phyloP scores from a whole-genome alignment of 805 yeast genomes.

The Lachancea lanzarotensis region DNA sequence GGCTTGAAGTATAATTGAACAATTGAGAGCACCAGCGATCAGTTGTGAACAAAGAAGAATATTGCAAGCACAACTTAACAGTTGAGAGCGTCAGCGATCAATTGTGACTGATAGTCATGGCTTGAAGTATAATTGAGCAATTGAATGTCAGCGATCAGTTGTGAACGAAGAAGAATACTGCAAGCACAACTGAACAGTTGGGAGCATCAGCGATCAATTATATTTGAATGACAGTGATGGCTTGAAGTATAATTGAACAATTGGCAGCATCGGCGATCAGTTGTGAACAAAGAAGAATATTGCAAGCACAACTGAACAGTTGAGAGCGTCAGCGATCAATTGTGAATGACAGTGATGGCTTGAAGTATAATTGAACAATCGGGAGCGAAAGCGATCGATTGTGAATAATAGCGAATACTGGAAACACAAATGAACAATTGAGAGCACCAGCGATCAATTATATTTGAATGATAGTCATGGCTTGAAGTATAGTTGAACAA shows the following conservation, averaged over 20 bases:
- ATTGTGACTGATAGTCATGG: no score
- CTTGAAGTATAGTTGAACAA: no score
- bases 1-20: background rate
- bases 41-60: background rate
- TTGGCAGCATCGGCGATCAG: background rate
- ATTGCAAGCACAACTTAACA: no score
- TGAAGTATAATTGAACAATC: background rate
- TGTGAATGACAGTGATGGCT: no score
- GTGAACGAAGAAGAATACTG: no score
- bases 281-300: background rate
- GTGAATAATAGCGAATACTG: background rate
- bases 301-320: background rate
- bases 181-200: no score
- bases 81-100: no score
- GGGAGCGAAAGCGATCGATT: background rate
- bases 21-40: background rate
- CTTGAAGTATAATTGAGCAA: no score
- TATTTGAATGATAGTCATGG: background rate
- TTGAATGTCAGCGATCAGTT: no score
- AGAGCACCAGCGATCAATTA: background rate
- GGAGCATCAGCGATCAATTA: background rate
- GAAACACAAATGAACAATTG: background rate
- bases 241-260: background rate
- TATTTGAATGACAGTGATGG: no score
- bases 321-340: background rate